These are phyloP conservation scores for Coemansia sp. DNA, from an alignment of 192 early-diverging fungal species.

Conservation along the genomic window DNA sequence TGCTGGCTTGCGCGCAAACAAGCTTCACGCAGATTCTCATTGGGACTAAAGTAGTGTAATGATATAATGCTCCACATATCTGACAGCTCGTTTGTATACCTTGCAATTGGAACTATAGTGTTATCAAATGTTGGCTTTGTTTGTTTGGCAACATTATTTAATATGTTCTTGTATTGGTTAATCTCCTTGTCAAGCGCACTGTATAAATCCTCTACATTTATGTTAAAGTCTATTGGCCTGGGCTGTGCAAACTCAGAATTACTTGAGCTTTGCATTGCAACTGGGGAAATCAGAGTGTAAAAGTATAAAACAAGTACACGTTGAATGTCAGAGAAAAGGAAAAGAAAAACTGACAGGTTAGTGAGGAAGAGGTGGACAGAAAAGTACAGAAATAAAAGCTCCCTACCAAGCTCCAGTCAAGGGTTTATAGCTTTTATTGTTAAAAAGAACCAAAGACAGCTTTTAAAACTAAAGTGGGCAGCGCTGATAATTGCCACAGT, in stretches of 20 bases:
- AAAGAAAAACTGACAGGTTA: too few relatives aligned
- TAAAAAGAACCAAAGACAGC: too few relatives aligned
- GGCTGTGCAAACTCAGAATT: not conserved
- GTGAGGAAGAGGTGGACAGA: too few relatives aligned
- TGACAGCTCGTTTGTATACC: slow-evolving; percentile 13
- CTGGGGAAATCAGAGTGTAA: not conserved
- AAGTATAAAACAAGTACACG: not conserved
- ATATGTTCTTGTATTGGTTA: slow-evolving; percentile 1
- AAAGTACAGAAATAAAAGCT: too few relatives aligned
- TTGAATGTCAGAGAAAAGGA: too few relatives aligned
- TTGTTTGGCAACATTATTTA: slow-evolving; percentile 23
- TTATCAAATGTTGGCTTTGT: slow-evolving; percentile 33
- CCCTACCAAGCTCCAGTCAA: too few relatives aligned
- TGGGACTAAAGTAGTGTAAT: slow-evolving; percentile 23
- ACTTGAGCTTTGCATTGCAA: not conserved
- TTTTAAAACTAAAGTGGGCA: too few relatives aligned
- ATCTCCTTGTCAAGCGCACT: not conserved
- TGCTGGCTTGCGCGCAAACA: slow-evolving; percentile 57
- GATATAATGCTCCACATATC: not conserved
- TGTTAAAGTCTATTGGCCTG: not conserved
- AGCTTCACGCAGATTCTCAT: slow-evolving; percentile 61
- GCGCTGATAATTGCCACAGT: too few relatives aligned
- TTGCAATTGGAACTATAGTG: slow-evolving; percentile 25
- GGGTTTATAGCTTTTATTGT: too few relatives aligned
- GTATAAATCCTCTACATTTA: not conserved